Evolutionary conservation across 2,329 filamentous ascomycete genomes (phyloP).

Genomic region (Arthroderma uncinatum): DNA sequence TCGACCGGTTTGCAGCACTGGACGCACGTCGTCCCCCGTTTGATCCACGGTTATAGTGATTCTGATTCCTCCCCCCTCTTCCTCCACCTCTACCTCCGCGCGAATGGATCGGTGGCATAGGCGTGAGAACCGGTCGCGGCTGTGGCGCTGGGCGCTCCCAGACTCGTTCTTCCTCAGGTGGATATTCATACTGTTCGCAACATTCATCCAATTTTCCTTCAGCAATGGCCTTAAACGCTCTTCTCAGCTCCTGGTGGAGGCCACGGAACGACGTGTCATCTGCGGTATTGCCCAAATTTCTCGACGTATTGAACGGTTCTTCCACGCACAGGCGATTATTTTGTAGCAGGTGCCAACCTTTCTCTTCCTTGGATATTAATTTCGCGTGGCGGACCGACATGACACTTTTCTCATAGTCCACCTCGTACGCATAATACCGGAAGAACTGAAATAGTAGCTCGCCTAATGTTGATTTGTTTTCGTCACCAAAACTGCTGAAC

Average conservation of each 20-base stretch:
- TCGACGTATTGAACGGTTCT: conserved; percentile 81
- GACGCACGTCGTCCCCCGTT: conserved; percentile 44
- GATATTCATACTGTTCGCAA: conserved; percentile 80
- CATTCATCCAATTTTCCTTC: conserved; percentile 69
- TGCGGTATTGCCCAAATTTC: conserved; percentile 91
- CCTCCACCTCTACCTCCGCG: conserved; percentile 41
- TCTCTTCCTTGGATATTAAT: conserved; percentile 67
- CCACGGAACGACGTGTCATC: conserved; percentile 91
- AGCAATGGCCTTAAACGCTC: conserved; percentile 74
- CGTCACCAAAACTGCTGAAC: conserved; percentile 59
- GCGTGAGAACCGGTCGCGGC: conserved; percentile 43
- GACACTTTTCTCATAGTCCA: conserved; percentile 75
- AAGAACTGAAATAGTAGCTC: conserved; percentile 93
- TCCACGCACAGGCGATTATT: conserved; percentile 89
- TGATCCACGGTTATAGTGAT: conserved; percentile 38
- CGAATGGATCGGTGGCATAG: conserved; percentile 30
- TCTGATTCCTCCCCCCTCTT: conserved; percentile 41
- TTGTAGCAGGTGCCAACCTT: conserved; percentile 70
- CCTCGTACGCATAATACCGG: conserved; percentile 83
- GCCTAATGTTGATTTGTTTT: conserved; percentile 72
- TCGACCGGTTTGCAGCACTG: conserved; percentile 40
- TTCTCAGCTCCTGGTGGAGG: conserved; percentile 75
- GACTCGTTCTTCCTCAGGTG: conserved; percentile 59
- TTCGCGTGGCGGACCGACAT: conserved; percentile 76
- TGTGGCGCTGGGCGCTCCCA: conserved; percentile 49